phyloP scores from a whole-genome alignment of 176 grass and related monocot species.

The Eragrostis curvula region DNA sequence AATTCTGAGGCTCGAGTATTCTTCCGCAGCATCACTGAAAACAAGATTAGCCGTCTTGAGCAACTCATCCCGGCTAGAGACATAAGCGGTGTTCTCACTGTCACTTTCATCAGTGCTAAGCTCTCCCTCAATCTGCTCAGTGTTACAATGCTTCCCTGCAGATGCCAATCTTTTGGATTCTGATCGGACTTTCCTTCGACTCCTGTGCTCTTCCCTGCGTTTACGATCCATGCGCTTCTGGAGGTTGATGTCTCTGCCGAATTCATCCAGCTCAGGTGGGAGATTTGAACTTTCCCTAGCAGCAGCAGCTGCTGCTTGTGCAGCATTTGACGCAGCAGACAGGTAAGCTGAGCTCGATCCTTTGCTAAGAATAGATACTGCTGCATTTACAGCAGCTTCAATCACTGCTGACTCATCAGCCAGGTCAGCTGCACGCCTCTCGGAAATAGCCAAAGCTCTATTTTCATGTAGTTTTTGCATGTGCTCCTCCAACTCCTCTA shows the following conservation, averaged over 20 bases:
- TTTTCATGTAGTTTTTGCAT: constrained; percentile 89
- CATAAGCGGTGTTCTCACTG: constrained; percentile 75
- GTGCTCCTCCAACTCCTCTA: constrained; percentile 91
- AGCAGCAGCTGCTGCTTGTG: constrained; percentile 67
- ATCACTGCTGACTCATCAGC: constrained; percentile 73
- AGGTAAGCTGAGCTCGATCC: constrained; percentile 65
- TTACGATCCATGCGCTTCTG: constrained; percentile 75
- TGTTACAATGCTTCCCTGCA: constrained; percentile 43
- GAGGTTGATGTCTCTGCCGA: constrained; percentile 86
- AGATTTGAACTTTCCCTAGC: constrained; percentile 71
- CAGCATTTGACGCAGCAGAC: constrained; percentile 74
- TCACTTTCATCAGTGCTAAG: constrained; percentile 99
- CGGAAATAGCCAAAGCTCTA: constrained; percentile 61
- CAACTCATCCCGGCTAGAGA: constrained; percentile 78
- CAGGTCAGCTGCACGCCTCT: constrained; percentile 73
- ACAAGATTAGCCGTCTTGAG: constrained; percentile 74
- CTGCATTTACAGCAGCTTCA: constrained; percentile 83
- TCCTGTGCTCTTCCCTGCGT: constrained; percentile 76
- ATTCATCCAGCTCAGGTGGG: constrained; percentile 80
- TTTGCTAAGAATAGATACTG: constrained; percentile 72
- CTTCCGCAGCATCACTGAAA: constrained; percentile 91
- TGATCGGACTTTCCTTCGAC: constrained; percentile 52
- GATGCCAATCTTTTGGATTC: constrained; percentile 74
- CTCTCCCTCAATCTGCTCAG: constrained; percentile 77
- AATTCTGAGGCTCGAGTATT: constrained; percentile 81